These are phyloP conservation scores for Leishmania tarentolae DNA, from an alignment of 208 protist species.

Conservation along the genomic window DNA sequence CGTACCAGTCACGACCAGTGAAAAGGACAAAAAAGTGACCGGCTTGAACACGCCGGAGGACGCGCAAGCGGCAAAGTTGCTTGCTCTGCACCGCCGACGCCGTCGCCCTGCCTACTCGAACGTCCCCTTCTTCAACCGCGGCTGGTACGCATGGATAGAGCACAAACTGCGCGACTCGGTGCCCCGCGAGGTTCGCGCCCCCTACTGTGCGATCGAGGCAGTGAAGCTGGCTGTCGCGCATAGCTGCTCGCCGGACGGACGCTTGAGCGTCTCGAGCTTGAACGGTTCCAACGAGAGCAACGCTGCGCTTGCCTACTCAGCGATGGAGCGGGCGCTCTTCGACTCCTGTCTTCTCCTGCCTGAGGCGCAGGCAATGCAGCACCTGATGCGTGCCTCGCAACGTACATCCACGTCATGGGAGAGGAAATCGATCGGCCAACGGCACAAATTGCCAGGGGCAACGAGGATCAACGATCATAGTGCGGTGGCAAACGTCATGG, in stretches of 20 bases:
- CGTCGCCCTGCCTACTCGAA: conserved; percentile 4
- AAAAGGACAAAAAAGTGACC: background rate
- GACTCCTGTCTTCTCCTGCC: conserved; percentile 31
- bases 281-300: background rate
- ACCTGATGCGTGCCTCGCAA: conserved; percentile 70
- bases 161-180: conserved; percentile 45
- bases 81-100: conserved; percentile 23
- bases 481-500: background rate
- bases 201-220: conserved; percentile 49
- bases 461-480: background rate
- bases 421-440: background rate
- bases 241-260: background rate
- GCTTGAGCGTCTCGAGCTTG: background rate
- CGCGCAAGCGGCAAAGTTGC: conserved; percentile 2
- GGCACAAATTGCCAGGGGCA: conserved; percentile 4
- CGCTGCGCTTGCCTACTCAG: conserved; percentile 22
- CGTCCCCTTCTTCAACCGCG: conserved; percentile 32
- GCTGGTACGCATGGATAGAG: conserved; percentile 41
- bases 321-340: conserved; percentile 59
- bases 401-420: conserved; percentile 29
- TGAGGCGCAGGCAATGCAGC: conserved; percentile 64
- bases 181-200: conserved; percentile 44
- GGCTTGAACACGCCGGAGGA: background rate
- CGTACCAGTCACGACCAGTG: background rate
- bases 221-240: conserved; percentile 37